Conservation (phyloP, 352 stramenopile genomes). For the Globisporangium acanthophoron region DNA sequence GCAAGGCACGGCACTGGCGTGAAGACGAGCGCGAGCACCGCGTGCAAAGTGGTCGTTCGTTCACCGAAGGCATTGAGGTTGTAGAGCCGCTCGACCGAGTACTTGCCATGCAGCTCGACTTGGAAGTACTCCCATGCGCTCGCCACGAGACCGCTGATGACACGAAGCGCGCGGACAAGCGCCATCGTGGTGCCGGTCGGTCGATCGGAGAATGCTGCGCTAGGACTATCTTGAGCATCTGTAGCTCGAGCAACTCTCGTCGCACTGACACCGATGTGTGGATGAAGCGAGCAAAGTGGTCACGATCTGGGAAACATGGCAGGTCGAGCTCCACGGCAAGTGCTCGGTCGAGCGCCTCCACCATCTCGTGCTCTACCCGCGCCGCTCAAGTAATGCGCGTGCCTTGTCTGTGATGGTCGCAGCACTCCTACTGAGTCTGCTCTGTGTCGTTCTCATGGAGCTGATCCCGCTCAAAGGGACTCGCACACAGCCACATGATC, state of each 20-base stretch:
- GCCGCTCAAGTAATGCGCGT: not conserved
- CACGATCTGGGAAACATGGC: not conserved
- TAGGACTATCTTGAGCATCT: no score
- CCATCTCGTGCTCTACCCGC: not conserved
- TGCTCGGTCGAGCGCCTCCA: conserved; percentile 4
- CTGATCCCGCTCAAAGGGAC: conserved; percentile 2
- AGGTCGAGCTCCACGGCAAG: conserved; percentile 6
- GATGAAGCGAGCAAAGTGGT: no score
- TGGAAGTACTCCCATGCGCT: not conserved
- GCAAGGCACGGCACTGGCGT: not conserved
- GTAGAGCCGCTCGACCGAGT: conserved; percentile 6
- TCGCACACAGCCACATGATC: not conserved
- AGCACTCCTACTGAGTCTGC: not conserved
- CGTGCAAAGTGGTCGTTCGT: not conserved
- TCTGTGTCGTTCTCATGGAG: not conserved
- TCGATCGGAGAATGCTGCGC: no score
- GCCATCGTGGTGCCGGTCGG: no score
- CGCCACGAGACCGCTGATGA: not conserved
- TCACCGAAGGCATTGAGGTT: not conserved
- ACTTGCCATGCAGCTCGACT: conserved; percentile 5
- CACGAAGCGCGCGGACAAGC: no score
- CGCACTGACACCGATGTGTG: no score
- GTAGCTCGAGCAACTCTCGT: no score
- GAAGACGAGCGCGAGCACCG: not conserved
- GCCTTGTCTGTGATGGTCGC: not conserved